A percentile compares a stretch with the other conserved stretches of the same genome.
Conservation (phyloP, 2,329 filamentous ascomycete genomes). For the Clarireedia homoeocarpa region DNA sequence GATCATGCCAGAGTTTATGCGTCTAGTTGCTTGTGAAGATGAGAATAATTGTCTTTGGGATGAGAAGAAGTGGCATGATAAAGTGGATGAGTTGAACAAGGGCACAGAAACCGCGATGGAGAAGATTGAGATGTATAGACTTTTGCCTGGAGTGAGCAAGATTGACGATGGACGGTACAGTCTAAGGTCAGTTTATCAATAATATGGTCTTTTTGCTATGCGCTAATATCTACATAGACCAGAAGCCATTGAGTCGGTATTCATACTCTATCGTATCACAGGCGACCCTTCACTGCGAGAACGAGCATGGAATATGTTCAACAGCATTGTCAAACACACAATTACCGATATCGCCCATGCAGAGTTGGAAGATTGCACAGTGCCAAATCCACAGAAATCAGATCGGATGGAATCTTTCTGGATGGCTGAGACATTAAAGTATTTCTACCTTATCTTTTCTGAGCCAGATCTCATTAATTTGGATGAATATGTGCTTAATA, state of each 20-base stretch:
- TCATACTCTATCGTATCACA: slow-evolving; percentile 42
- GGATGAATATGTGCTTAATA: slow-evolving; percentile 48
- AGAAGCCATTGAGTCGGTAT: slow-evolving; percentile 60
- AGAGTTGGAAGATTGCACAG: slow-evolving; percentile 33
- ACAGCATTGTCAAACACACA: slow-evolving; percentile 35
- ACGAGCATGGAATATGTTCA: slow-evolving; percentile 41
- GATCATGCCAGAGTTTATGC: slow-evolving; percentile 52
- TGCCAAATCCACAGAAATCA: slow-evolving; percentile 20
- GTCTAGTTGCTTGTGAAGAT: slow-evolving; percentile 28
- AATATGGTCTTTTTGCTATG: background rate
- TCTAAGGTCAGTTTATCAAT: slow-evolving; percentile 4
- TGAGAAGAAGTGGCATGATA: slow-evolving; percentile 9
- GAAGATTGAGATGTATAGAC: slow-evolving; percentile 8
- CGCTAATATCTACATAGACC: slow-evolving; percentile 32
- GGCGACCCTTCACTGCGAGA: slow-evolving; percentile 30
- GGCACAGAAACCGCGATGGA: slow-evolving; percentile 3
- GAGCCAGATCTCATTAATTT: slow-evolving; percentile 46
- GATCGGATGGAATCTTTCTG: slow-evolving; percentile 54
- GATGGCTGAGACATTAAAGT: slow-evolving; percentile 59
- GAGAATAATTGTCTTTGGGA: slow-evolving; percentile 18
- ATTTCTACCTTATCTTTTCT: slow-evolving; percentile 45
- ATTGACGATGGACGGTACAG: slow-evolving; percentile 12
- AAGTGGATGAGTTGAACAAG: slow-evolving; percentile 2
- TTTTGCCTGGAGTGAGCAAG: slow-evolving; percentile 11
- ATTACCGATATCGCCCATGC: slow-evolving; percentile 36